Base-by-base conservation (phyloP, 768 basidiomycete genomes). In the Pulveroboletus sp. region DNA sequence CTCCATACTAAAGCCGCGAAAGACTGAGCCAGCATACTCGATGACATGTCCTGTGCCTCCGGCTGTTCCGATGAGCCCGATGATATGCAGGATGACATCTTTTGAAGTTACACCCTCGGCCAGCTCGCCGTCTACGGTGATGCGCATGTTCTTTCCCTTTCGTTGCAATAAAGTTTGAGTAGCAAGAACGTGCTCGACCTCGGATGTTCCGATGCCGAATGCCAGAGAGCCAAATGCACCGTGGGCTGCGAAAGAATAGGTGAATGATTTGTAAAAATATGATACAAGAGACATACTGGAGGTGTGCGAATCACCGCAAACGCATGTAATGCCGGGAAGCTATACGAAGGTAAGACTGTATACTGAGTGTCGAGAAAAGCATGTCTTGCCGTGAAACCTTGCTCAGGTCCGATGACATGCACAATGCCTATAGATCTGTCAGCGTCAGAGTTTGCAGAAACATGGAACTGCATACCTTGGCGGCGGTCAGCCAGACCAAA, bases 261-360 rank as follows among this genome's bases (percentile, higher is more conserved):
- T 62, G n/a, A 53, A 39, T 25, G 14, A 35, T 21, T 43, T 20
- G 11, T 6, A 16, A 35, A 27, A n/a, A 17, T 21, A 8, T 39
- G 12, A 51, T 25, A 36, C 38, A 27, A 45, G 5, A 45, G 36
- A 72, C 85, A 58, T 63, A 89, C 88, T 94, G 34, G 91, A 90
- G 21, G 92, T 94, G 72, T 94, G 92, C 5, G 91, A 94, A 70
- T 94, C 92, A 64, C 92, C 92, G 59, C 92, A 94, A 44, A 94
- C 92, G 61, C 85, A 87, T 31, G 85, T 87, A 39, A 84, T 86
- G 13, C 85, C 85, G 6, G 85, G 85, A 27, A 88, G 75, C 84
- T 86, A 56, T 29, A 27, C 27, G 31, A 34, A 19, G 23, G 47
- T 20, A 51, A 57, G 19, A 51, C 16, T 10, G n/a, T 19, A 32